A percentile compares a stretch with the other conserved stretches of the same genome.
Conservation (phyloP, 2,329 filamentous ascomycete species). For the Neofusicoccum sp. region DNA sequence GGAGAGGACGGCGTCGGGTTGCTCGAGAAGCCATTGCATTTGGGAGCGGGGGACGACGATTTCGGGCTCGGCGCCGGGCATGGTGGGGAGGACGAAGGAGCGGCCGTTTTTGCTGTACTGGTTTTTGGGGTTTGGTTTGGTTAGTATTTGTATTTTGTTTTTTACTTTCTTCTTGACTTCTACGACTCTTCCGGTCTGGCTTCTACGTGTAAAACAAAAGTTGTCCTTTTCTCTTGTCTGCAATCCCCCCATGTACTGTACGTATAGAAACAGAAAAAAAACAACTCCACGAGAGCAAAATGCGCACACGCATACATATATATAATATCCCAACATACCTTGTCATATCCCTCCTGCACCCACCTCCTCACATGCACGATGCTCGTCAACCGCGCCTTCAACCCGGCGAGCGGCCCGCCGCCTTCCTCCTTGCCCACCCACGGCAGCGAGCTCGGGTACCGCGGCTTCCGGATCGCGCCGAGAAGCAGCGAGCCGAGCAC, state of each 20-base stretch:
- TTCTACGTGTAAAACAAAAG: too few relatives aligned
- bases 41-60: slow-evolving; percentile 36
- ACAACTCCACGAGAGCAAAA: too few relatives aligned
- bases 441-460: neutral
- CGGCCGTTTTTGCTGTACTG: slow-evolving; percentile 27
- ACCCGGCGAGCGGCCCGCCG: neutral
- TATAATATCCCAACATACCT: too few relatives aligned
- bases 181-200: neutral
- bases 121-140: too few relatives aligned
- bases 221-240: neutral
- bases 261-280: too few relatives aligned
- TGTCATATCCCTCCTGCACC: slow-evolving; percentile 5
- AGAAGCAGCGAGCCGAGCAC: neutral
- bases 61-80: slow-evolving; percentile 27
- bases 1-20: slow-evolving; percentile 42
- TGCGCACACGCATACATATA: too few relatives aligned
- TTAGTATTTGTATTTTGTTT: neutral
- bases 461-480: neutral
- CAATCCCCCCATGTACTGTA: neutral
- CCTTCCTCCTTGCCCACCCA: neutral
- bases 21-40: slow-evolving; percentile 42
- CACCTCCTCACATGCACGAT: neutral
- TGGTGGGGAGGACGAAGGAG: slow-evolving; percentile 29
- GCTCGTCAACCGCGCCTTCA: neutral
- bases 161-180: neutral